phyloP scores from a whole-genome alignment of 495 filamentous ascomycete genomes.

The Aspergillus bertholletiae region DNA sequence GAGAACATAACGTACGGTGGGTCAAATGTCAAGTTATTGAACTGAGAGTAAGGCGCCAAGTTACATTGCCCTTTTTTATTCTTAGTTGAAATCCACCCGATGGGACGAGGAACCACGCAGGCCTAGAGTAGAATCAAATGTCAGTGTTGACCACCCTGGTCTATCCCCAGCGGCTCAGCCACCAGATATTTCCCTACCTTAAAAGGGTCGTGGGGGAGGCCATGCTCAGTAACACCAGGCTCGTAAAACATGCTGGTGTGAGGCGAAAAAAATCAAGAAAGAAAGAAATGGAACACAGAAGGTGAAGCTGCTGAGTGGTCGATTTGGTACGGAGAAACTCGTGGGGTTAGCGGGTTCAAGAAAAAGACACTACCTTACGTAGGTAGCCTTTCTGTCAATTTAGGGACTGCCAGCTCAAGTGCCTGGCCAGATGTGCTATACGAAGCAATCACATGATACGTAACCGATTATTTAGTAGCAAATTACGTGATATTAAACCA shows the following conservation, averaged over 20 bases:
- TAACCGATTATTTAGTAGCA: too few species aligned
- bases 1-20: constrained; percentile 57
- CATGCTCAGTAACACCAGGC: constrained; percentile 30
- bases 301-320: too few species aligned
- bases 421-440: too few species aligned
- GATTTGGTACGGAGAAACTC: too few species aligned
- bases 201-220: constrained; percentile 41
- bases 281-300: too few species aligned
- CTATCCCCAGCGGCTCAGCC: neutral
- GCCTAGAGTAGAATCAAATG: constrained; percentile 16
- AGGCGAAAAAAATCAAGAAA: too few species aligned
- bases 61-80: constrained; percentile 36
- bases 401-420: too few species aligned
- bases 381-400: too few species aligned
- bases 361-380: too few species aligned
- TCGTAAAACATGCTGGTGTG: constrained; percentile 41
- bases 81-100: constrained; percentile 45
- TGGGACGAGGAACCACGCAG: constrained; percentile 40
- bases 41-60: constrained; percentile 55
- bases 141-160: neutral
- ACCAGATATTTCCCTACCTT: constrained; percentile 21
- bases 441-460: too few species aligned
- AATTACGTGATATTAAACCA: too few species aligned
- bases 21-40: constrained; percentile 60
- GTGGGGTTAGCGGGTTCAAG: too few species aligned